phyloP scores from a whole-genome alignment of 2,329 filamentous ascomycete species.

The Rachicladosporium sp. region DNA sequence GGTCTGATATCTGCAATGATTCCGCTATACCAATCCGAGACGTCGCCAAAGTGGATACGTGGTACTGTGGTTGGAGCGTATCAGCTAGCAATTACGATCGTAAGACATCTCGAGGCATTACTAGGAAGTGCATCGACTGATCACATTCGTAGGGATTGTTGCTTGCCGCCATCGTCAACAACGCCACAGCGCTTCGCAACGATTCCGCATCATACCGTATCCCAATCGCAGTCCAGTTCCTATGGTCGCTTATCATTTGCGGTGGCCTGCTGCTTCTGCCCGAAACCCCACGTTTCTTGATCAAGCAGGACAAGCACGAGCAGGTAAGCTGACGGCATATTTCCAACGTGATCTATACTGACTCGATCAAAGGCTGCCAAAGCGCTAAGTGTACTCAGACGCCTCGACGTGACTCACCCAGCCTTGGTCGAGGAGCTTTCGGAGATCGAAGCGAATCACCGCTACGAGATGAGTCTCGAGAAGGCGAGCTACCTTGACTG shows the following conservation, averaged over 20 bases:
- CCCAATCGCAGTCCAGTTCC: conserved; percentile 24
- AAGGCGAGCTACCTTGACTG: conserved; percentile 53
- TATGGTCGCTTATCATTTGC: conserved; percentile 24
- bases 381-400: conserved; percentile 55
- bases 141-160: conserved; percentile 36
- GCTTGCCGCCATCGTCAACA: conserved; percentile 55
- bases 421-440: conserved; percentile 42
- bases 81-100: conserved; percentile 64
- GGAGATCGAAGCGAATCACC: conserved; percentile 72
- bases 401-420: conserved; percentile 57
- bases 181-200: conserved; percentile 41
- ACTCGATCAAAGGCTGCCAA: conserved; percentile 41
- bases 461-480: conserved; percentile 56
- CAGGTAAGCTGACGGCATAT: not conserved
- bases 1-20: conserved; percentile 48
- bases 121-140: conserved; percentile 46
- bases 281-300: conserved; percentile 51
- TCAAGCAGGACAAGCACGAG: conserved; percentile 57
- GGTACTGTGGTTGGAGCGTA: conserved; percentile 65
- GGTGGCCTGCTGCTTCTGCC: conserved; percentile 22
- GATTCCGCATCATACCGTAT: conserved; percentile 27
- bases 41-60: conserved; percentile 71
- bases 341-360: not conserved
- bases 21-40: conserved; percentile 69
- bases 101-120: conserved; percentile 48